A percentile compares a stretch with the other conserved stretches of the same genome.
These are phyloP conservation scores for Venturia effusa DNA, from an alignment of 2,329 filamentous ascomycete species.

Conservation along the genomic window DNA sequence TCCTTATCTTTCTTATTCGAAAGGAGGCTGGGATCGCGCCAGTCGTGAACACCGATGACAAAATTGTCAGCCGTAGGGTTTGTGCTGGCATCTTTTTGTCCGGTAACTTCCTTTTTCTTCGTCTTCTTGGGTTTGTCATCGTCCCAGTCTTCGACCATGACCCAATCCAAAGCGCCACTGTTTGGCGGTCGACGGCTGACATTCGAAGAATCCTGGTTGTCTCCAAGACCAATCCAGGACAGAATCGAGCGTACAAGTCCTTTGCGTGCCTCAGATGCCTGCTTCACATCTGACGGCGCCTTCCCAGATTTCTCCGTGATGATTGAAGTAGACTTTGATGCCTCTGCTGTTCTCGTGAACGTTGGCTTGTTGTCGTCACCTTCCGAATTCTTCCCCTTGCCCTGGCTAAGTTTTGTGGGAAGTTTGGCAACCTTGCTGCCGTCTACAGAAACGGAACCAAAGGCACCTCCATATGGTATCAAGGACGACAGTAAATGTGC, in stretches of 20 bases:
- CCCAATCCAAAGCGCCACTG: conserved; percentile 66
- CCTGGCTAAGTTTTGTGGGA: conserved; percentile 9
- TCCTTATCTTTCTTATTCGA: conserved; percentile 20
- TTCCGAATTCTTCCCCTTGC: conserved; percentile 4
- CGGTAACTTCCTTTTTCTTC: conserved; percentile 18
- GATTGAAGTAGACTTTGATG: conserved; percentile 20
- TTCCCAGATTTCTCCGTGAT: conserved; percentile 17
- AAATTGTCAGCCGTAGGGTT: conserved; percentile 49
- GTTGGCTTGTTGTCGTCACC: conserved; percentile 17
- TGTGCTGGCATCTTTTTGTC: conserved; percentile 6
- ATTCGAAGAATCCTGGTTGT: conserved; percentile 19
- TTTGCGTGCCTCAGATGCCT: conserved; percentile 12
- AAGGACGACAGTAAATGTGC: conserved; percentile 86
- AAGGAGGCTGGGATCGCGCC: conserved; percentile 68
- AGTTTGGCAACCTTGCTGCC: conserved; percentile 4
- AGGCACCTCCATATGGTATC: conserved; percentile 53
- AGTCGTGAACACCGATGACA: conserved; percentile 76
- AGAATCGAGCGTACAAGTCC: conserved; percentile 38
- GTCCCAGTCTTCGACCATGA: conserved; percentile 56
- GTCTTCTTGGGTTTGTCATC: conserved; percentile 18
- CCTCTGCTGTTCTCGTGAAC: conserved; percentile 15
- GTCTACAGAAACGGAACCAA: not conserved
- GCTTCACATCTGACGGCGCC: not conserved
- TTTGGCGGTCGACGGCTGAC: conserved; percentile 57
- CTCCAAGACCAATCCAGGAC: conserved; percentile 31